Conservation (phyloP, 352 stramenopile genomes). For the Phytophthora chlamydospora region DNA sequence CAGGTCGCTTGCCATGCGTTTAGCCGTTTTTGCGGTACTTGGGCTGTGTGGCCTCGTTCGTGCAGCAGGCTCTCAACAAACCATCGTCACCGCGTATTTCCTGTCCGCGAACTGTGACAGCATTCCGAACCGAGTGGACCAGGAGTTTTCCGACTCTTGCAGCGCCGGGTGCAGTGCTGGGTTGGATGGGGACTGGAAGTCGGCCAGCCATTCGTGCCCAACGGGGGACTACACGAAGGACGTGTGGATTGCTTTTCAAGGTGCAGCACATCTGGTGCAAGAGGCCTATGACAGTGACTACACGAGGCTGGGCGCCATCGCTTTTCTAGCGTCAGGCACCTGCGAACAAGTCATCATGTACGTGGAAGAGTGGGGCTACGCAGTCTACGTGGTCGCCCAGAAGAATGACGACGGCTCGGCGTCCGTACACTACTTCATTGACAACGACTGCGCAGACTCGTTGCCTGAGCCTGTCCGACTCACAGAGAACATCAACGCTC, state of each 20-base stretch:
- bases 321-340: conserved; percentile 3
- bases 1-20: not conserved
- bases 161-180: not conserved
- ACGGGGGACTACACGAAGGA: conserved; percentile 3
- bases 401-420: not conserved
- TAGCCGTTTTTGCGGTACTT: not conserved
- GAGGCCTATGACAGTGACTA: conserved; percentile 2
- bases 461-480: conserved; percentile 1
- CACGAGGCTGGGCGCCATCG: not conserved
- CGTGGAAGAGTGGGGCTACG: not conserved
- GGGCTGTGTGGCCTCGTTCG: no score
- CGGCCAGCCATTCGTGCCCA: not conserved
- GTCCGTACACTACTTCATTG: conserved; percentile 5
- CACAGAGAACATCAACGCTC: not conserved
- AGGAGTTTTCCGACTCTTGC: not conserved
- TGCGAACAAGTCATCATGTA: conserved; percentile 8
- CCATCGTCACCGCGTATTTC: conserved; percentile 2
- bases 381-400: not conserved
- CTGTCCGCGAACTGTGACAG: not conserved
- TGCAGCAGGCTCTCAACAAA: not conserved
- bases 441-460: not conserved
- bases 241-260: conserved; percentile 1
- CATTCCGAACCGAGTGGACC: conserved; percentile 1
- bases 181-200: not conserved
- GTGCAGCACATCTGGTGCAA: conserved; percentile 1